These are phyloP conservation scores for Aureobasidium sp. DNA, from an alignment of 2,329 filamentous ascomycete genomes.

Conservation along the genomic window DNA sequence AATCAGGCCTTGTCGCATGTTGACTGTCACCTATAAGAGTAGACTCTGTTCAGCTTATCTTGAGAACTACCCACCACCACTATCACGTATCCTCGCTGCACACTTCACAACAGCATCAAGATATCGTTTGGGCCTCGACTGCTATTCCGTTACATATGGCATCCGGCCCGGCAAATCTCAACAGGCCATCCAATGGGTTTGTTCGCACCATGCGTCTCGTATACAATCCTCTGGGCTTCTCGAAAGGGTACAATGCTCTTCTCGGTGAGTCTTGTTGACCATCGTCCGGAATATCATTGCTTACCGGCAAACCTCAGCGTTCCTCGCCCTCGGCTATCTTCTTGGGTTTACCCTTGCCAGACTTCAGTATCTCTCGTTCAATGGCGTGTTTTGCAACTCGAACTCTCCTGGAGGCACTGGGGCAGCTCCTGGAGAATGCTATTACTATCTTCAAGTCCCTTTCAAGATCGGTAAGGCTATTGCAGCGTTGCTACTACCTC, in stretches of 20 bases:
- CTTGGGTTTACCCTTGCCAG: conserved; percentile 45
- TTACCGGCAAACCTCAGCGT: conserved; percentile 16
- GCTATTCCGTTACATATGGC: not conserved
- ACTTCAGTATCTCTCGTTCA: conserved; percentile 44
- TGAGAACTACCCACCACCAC: no score
- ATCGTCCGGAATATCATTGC: not conserved
- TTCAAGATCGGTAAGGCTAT: not conserved
- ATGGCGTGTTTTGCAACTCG: conserved; percentile 18
- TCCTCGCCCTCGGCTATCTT: conserved; percentile 42
- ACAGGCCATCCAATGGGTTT: not conserved
- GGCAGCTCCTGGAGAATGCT: conserved; percentile 39
- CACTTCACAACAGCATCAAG: not conserved
- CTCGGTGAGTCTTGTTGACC: conserved; percentile 33
- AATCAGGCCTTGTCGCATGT: no score
- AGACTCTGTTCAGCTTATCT: no score
- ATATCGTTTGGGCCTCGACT: not conserved
- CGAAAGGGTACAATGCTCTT: conserved; percentile 51
- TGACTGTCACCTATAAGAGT: not conserved
- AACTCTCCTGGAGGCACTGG: conserved; percentile 14
- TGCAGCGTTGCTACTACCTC: no score
- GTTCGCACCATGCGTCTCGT: conserved; percentile 19
- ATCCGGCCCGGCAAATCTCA: no score
- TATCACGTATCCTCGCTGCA: no score
- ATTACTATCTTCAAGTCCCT: conserved; percentile 27
- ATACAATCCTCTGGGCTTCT: conserved; percentile 48